Percentiles rank a stretch among this genome's conserved stretches.
Evolutionary conservation across 169 alveolate species (phyloP).

Genomic region (Eimeria brunetti): DNA sequence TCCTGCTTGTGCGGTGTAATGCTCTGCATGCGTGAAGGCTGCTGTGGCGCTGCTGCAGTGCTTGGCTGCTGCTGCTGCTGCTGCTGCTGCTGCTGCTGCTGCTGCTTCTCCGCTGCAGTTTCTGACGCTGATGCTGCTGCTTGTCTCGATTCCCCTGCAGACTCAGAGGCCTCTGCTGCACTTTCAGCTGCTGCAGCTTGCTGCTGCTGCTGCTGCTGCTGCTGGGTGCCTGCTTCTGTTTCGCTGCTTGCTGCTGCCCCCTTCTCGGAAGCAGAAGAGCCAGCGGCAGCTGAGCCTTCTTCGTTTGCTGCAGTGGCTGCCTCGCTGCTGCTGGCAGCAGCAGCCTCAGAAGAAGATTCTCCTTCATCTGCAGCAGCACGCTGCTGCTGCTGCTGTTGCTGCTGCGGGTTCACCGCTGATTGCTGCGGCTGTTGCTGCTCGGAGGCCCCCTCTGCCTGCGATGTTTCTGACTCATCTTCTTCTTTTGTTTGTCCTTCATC

Average conservation of each 20-base stretch:
- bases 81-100: conserved; percentile 1
- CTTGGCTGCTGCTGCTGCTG: no score
- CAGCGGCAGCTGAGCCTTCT: background rate
- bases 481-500: background rate
- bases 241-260: background rate
- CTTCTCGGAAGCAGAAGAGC: background rate
- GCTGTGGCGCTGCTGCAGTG: background rate
- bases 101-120: background rate
- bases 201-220: conserved; percentile 6
- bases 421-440: background rate
- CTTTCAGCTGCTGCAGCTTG: no score
- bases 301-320: background rate
- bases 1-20: background rate
- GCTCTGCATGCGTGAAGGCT: background rate
- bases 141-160: background rate
- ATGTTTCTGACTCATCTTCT: background rate
- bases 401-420: background rate
- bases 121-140: background rate
- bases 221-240: background rate
- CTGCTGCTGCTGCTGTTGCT: conserved; percentile 8
- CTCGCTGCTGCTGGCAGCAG: background rate
- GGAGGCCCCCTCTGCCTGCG: background rate
- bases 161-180: background rate
- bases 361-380: background rate
- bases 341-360: background rate